Conservation (phyloP, 2,329 filamentous ascomycete genomes). For the Fusarium sacchari region DNA sequence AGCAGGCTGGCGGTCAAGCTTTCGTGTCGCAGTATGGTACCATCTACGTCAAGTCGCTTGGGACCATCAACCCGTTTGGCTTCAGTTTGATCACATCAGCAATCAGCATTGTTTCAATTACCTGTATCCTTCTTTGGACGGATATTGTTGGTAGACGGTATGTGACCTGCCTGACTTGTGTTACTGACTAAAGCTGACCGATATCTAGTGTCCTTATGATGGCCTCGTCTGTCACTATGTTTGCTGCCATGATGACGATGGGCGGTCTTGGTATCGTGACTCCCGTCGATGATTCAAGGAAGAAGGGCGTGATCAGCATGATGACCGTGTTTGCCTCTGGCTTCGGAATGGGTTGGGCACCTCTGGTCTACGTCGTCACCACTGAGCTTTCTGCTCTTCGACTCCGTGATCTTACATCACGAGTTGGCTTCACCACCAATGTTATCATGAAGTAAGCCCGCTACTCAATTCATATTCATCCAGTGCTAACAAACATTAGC, state of each 20-base stretch:
- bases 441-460: constrained; percentile 26
- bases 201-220: constrained; percentile 5
- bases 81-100: constrained; percentile 37
- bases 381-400: constrained; percentile 34
- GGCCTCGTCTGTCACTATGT: constrained; percentile 29
- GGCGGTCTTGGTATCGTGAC: constrained; percentile 33
- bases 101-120: constrained; percentile 25
- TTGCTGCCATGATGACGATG: constrained; percentile 39
- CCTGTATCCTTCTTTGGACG: neutral
- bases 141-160: constrained; percentile 29
- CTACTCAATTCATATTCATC: accelerated
- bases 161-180: accelerated
- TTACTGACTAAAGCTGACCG: neutral
- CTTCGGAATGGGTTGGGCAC: constrained; percentile 18
- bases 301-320: constrained; percentile 40
- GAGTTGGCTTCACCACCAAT: constrained; percentile 25
- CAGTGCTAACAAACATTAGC: neutral
- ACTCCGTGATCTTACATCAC: constrained; percentile 19
- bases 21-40: constrained; percentile 38
- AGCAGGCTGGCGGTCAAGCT: constrained; percentile 36
- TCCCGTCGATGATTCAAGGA: constrained; percentile 22
- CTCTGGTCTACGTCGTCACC: constrained; percentile 30
- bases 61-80: constrained; percentile 42
- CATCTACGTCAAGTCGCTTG: constrained; percentile 34
- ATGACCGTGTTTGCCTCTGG: constrained; percentile 37